These are phyloP conservation scores for Russula sp. DNA, from an alignment of 768 basidiomycete genomes.

Conservation along the genomic window DNA sequence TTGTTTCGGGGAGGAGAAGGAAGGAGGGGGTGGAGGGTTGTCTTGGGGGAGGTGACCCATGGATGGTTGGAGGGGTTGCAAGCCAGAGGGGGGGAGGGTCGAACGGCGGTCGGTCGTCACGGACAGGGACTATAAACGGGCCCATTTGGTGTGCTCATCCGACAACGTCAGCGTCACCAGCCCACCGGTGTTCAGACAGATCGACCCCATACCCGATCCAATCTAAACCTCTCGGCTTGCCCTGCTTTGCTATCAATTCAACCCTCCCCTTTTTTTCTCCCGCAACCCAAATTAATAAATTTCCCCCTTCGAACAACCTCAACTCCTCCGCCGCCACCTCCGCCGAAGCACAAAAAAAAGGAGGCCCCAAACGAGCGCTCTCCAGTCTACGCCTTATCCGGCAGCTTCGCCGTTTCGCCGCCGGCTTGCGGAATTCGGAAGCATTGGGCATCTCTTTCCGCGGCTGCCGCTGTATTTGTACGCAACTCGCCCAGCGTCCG, in stretches of 20 bases:
- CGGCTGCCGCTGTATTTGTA: not conserved
- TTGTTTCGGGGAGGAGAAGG: not conserved
- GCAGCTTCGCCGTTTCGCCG: conserved; percentile 12
- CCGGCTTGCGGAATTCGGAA: conserved; percentile 19
- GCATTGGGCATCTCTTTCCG: not conserved
- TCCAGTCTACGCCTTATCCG: not conserved
- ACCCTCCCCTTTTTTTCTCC: no score
- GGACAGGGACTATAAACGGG: conserved; percentile 15
- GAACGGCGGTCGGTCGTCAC: conserved; percentile 5
- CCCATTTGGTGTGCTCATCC: conserved; percentile 7
- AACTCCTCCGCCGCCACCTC: conserved; percentile 1
- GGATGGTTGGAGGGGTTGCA: not conserved
- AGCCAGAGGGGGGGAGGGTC: not conserved
- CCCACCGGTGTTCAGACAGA: conserved; percentile 4
- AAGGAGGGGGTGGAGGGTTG: not conserved
- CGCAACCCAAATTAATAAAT: not conserved
- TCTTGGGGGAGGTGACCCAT: conserved; percentile 14
- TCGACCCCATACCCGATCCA: conserved; percentile 2
- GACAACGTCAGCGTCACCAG: conserved; percentile 10
- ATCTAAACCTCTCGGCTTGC: not conserved
- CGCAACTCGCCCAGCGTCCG: not conserved
- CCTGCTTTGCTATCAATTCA: not conserved
- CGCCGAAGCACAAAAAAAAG: conserved; percentile 5
- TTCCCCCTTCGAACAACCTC: not conserved
- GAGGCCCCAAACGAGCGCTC: not conserved